Evolutionary conservation across 176 grass and related monocot species (phyloP).

Genomic region (Neostapfia colusana): DNA sequence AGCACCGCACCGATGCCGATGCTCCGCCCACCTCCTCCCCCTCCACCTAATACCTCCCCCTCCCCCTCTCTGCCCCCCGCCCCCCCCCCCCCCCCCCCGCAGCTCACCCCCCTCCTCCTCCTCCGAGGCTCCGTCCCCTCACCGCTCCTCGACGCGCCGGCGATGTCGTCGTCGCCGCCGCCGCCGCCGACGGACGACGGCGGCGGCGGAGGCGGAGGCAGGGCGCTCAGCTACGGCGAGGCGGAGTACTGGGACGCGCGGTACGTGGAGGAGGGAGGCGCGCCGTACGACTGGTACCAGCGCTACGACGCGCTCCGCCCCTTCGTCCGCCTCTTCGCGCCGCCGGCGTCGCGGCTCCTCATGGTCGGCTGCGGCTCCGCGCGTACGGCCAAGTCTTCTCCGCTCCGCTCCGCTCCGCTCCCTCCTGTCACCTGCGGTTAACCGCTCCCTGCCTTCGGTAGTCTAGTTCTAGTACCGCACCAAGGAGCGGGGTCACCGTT

Average conservation of each 20-base stretch:
- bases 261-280: slow-evolving; percentile 80
- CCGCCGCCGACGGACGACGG: no score
- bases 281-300: slow-evolving; percentile 96
- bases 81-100: not conserved
- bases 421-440: not conserved
- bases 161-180: slow-evolving; percentile 10
- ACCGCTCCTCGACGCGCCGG: no score
- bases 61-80: no score
- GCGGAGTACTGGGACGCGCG: slow-evolving; percentile 90
- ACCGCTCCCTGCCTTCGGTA: not conserved
- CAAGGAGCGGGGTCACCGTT: not conserved
- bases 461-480: not conserved
- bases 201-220: slow-evolving; percentile 22
- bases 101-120: not conserved
- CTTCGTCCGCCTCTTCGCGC: slow-evolving; percentile 80
- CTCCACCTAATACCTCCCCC: no score
- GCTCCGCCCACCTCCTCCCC: slow-evolving; percentile 50
- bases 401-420: no score
- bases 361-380: slow-evolving; percentile 91
- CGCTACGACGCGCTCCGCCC: slow-evolving; percentile 83
- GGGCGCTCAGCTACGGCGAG: slow-evolving; percentile 55
- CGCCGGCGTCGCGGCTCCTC: slow-evolving; percentile 58
- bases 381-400: slow-evolving; percentile 38
- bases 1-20: slow-evolving; percentile 48
- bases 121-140: not conserved